Evolutionary conservation across 1,139 yeast genomes (phyloP).

Genomic region (Pichia sp.): DNA sequence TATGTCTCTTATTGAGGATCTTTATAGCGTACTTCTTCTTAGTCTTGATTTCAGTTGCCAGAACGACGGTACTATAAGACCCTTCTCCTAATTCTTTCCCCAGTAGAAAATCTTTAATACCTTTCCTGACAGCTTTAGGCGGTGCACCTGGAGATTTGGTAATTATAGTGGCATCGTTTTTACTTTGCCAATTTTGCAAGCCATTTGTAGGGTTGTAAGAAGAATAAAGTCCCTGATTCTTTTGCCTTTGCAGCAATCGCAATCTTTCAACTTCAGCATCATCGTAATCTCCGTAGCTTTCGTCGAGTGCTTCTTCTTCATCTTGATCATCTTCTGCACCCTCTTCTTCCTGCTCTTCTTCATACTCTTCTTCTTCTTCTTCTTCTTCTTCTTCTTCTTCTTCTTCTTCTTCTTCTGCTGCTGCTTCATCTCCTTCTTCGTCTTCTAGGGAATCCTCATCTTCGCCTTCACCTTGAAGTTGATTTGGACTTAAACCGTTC

Average conservation of each 20-base stretch:
- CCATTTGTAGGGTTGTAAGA: neutral
- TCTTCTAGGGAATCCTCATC: no score
- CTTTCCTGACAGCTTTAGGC: constrained; percentile 42
- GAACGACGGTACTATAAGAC: constrained; percentile 70
- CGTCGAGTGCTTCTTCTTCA: constrained; percentile 5
- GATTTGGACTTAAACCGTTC: neutral
- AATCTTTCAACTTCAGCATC: constrained; percentile 16
- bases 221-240: constrained; percentile 9
- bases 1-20: constrained; percentile 66
- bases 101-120: constrained; percentile 66
- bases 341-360: constrained; percentile 8
- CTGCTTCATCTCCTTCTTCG: neutral
- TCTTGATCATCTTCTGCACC: constrained; percentile 9
- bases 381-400: neutral
- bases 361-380: neutral
- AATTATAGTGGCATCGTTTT: constrained; percentile 12
- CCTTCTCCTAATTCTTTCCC: constrained; percentile 78
- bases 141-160: constrained; percentile 1
- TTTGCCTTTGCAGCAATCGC: constrained; percentile 9
- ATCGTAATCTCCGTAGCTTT: constrained; percentile 13
- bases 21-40: constrained; percentile 66
- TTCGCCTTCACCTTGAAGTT: neutral
- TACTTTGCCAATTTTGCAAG: neutral
- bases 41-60: constrained; percentile 59
- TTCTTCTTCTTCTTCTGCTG: neutral